Conservation (phyloP, 345 rosid genomes). For the Alliaria petiolata region DNA sequence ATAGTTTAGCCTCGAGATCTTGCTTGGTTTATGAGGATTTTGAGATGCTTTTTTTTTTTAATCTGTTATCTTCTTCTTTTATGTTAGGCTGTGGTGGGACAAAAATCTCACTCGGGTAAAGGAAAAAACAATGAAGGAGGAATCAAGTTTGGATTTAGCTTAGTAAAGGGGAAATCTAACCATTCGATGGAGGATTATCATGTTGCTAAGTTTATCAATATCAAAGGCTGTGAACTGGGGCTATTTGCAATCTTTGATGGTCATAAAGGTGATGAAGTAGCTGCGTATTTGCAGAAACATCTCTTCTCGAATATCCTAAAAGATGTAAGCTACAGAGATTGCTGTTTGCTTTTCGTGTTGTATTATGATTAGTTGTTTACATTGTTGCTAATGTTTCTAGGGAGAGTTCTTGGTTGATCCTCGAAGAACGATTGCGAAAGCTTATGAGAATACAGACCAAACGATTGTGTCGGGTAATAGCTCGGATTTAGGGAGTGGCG, state of each 20-base stretch:
- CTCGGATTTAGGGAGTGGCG: constrained; percentile 60
- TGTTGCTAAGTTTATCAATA: constrained; percentile 56
- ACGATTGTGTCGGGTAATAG: constrained; percentile 45
- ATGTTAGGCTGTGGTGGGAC: constrained; percentile 41
- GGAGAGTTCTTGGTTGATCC: constrained; percentile 69
- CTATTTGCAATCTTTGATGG: constrained; percentile 79
- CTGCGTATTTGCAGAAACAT: constrained; percentile 65
- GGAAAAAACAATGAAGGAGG: constrained; percentile 48
- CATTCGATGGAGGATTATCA: constrained; percentile 84
- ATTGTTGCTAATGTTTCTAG: constrained; percentile 33
- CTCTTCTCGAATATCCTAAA: constrained; percentile 61
- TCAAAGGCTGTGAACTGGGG: constrained; percentile 56
- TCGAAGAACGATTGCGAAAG: constrained; percentile 50
- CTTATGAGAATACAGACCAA: constrained; percentile 67
- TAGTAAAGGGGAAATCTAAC: constrained; percentile 61
- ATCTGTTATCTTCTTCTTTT: not conserved
- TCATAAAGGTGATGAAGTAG: constrained; percentile 62
- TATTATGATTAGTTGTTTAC: not conserved
- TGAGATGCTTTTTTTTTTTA: not conserved
- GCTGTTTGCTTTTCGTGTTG: not conserved
- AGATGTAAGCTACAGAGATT: constrained; percentile 41
- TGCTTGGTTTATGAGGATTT: not conserved
- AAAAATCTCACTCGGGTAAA: constrained; percentile 48
- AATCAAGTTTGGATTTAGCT: constrained; percentile 58
- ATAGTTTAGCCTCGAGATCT: not conserved